phyloP scores from a whole-genome alignment of 2,329 filamentous ascomycete species.

The Apiospora pterosperma region DNA sequence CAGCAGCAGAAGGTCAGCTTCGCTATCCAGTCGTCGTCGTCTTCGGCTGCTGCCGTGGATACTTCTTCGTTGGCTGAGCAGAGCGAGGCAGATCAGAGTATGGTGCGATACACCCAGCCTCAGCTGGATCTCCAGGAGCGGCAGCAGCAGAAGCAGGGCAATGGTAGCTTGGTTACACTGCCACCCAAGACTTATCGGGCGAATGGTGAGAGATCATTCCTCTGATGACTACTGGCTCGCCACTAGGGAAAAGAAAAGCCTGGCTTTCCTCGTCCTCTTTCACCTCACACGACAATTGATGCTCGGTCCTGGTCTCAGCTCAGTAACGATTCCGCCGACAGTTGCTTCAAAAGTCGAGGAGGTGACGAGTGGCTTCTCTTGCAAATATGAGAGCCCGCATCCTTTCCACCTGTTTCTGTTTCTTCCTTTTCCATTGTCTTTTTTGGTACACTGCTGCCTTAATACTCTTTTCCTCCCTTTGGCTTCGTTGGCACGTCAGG shows the following conservation, averaged over 20 bases:
- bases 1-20: neutral
- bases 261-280: too few species aligned
- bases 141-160: neutral
- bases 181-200: neutral
- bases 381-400: neutral
- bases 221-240: neutral
- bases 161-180: neutral
- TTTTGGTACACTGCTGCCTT: neutral
- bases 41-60: neutral
- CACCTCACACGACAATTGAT: too few species aligned
- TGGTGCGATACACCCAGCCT: neutral
- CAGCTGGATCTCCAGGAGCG: neutral
- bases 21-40: neutral
- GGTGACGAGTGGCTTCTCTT: neutral
- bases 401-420: neutral
- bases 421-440: neutral
- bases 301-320: neutral
- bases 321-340: neutral
- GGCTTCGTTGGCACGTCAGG: neutral
- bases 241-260: too few species aligned
- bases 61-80: neutral
- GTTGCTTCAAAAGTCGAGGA: neutral
- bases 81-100: neutral
- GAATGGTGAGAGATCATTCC: neutral
- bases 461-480: neutral